Evolutionary conservation across 2,329 filamentous ascomycete genomes (phyloP), one percentile per base, ranked within the genome.

Genomic region (Ascochyta fabae): DNA sequence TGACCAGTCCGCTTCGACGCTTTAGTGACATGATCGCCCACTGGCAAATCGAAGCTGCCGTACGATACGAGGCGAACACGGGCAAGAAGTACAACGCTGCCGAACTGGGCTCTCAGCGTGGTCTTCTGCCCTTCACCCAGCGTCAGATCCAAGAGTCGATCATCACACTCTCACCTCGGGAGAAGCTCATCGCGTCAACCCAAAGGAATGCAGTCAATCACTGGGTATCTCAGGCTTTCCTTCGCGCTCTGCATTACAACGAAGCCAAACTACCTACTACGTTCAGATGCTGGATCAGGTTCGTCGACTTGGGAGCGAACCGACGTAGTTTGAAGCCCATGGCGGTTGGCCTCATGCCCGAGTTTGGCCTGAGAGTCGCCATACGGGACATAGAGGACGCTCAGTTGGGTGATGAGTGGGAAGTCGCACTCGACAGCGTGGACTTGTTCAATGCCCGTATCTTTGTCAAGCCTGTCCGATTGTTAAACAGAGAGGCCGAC

Each of bases 31-130:
- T 88, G 67, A 77, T 88, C 41, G 75, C 80, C 10, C 85, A 88
- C 67, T 88, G 86, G 79, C 86, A 88, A 61, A 86, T 87, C 42
- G 85, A 88, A 75, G 82, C 85, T 6, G 84, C 83, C 1, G 63
- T 88, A 36, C 82, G 83, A 10, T 79, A 83, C 58, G 85, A 88
- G 71, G 78, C 80, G 10, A 65, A 72, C 27, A 76, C 77, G 4
- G 79, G 79, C 13, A 69, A 71, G 19, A 75, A 66, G n/a, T 73
- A 84, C 23, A 62, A 78, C 43, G 61, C 64, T 6, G 53, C 64
- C 3, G 34, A 57, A 6, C 15, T 19, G 15, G 50, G 53, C 31
- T 68, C 46, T 52, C 10, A 48, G 12, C 75, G 83, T 6, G 79
- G 82, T 6, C 40, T 67, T n/a, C 75, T 87, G 4, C 83, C 85